phyloP scores from a whole-genome alignment of 495 filamentous ascomycete genomes.

The Annulohypoxylon stygium region DNA sequence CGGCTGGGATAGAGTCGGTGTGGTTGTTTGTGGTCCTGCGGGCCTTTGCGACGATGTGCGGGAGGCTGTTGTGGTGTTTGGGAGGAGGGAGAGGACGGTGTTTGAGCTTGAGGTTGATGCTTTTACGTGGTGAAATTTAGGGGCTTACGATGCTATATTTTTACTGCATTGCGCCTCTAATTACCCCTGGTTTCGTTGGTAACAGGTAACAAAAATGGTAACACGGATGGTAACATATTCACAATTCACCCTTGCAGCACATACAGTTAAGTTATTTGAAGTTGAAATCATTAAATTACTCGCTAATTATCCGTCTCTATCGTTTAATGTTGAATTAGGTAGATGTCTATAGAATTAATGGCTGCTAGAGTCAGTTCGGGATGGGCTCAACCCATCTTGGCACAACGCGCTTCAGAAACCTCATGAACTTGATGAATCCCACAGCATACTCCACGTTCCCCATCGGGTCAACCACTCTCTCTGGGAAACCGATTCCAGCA shows the following conservation, averaged over 20 bases:
- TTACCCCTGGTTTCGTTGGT: neutral
- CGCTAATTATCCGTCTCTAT: constrained; percentile 5
- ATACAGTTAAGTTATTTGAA: too few relatives aligned
- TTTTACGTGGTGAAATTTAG: constrained; percentile 31
- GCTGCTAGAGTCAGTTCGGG: neutral
- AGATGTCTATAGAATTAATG: neutral
- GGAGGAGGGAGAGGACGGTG: constrained; percentile 20
- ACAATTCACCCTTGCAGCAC: neutral
- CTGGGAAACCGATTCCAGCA: constrained; percentile 72
- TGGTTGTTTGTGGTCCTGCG: constrained; percentile 56
- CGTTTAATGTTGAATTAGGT: neutral
- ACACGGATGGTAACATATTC: neutral
- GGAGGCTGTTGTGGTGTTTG: constrained; percentile 15
- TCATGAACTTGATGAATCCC: constrained; percentile 75
- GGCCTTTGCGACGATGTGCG: constrained; percentile 32
- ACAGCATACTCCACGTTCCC: constrained; percentile 73
- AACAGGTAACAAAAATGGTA: neutral
- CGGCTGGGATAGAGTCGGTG: constrained; percentile 52
- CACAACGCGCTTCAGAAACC: constrained; percentile 66
- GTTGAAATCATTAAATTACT: constrained; percentile 7
- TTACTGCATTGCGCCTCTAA: neutral
- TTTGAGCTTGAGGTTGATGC: constrained; percentile 38
- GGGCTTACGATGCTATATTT: neutral
- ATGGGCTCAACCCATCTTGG: constrained; percentile 57
- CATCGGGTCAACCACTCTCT: constrained; percentile 68